These are phyloP conservation scores for Hirschioporus abietinus DNA, from an alignment of 768 basidiomycete species.

Conservation along the genomic window DNA sequence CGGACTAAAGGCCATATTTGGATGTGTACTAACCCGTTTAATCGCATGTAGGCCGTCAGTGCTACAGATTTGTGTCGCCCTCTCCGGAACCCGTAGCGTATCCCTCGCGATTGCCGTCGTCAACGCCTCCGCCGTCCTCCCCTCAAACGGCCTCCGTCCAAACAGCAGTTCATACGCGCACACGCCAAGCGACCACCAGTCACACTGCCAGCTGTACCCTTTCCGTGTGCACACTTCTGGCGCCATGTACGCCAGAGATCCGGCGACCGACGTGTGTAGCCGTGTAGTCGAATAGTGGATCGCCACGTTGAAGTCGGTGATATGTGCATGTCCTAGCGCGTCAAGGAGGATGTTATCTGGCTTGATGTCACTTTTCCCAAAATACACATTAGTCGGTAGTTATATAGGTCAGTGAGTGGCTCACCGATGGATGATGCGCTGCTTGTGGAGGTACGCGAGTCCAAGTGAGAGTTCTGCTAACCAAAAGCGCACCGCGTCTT, in stretches of 20 bases:
- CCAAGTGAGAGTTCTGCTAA: slow-evolving; percentile 82
- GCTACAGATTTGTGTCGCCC: slow-evolving; percentile 55
- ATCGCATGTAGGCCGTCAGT: slow-evolving; percentile 62
- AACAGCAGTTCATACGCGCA: slow-evolving; percentile 89
- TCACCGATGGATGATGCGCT: slow-evolving; percentile 92
- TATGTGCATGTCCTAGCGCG: slow-evolving; percentile 87
- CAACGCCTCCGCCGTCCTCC: slow-evolving; percentile 84
- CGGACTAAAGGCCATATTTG: slow-evolving; percentile 1
- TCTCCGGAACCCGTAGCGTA: slow-evolving; percentile 70
- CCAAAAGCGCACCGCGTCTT: slow-evolving; percentile 81
- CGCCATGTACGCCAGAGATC: slow-evolving; percentile 99
- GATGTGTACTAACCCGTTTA: slow-evolving; percentile 48
- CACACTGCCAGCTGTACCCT: slow-evolving; percentile 90
- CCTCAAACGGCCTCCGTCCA: slow-evolving; percentile 81
- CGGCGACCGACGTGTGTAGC: slow-evolving; percentile 88
- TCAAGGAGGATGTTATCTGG: slow-evolving; percentile 97
- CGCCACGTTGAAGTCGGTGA: slow-evolving; percentile 99
- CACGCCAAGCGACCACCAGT: slow-evolving; percentile 96
- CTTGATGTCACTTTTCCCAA: slow-evolving; percentile 72
- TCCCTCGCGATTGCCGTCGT: slow-evolving; percentile 83
- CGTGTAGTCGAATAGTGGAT: slow-evolving; percentile 93
- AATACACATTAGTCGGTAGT: not conserved
- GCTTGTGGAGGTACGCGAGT: slow-evolving; percentile 83
- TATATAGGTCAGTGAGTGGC: slow-evolving; percentile 18
- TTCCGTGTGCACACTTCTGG: slow-evolving; percentile 90